Evolutionary conservation across 345 rosid genomes (phyloP).

Genomic region (Stellera chamaejasme): DNA sequence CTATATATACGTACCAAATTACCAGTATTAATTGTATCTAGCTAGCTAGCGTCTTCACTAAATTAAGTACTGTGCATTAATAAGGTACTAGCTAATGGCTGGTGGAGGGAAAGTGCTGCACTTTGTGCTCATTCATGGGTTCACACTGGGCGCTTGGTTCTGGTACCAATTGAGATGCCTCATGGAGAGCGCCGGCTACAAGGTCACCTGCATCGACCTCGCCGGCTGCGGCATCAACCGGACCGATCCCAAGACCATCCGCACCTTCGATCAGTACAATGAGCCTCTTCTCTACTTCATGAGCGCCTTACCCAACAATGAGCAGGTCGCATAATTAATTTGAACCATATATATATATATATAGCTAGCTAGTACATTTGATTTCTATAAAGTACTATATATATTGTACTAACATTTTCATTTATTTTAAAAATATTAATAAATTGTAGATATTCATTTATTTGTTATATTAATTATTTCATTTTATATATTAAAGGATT

Average conservation of each 20-base stretch:
- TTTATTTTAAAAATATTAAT: no score
- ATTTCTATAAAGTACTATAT: no score
- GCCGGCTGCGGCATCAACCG: constrained; percentile 56
- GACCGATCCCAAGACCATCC: constrained; percentile 37
- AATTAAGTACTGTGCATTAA: no score
- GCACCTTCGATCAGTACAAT: constrained; percentile 62
- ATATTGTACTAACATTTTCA: no score
- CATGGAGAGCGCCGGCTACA: constrained; percentile 71
- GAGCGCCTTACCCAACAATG: constrained; percentile 44
- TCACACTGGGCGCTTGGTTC: constrained; percentile 83
- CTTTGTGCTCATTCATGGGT: constrained; percentile 80
- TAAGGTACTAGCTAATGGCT: no score
- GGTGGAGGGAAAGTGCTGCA: constrained; percentile 17
- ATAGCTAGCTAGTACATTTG: no score
- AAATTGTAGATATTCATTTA: no score
- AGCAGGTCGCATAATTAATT: constrained; percentile 33
- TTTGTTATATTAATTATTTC: no score
- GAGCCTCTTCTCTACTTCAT: constrained; percentile 63
- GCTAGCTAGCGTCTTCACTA: no score
- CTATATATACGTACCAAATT: no score
- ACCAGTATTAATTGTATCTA: no score
- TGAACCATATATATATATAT: no score
- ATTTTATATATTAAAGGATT: neutral
- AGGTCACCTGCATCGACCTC: constrained; percentile 78
- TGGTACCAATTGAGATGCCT: constrained; percentile 80